Percentiles rank a stretch among this genome's conserved stretches.
phyloP scores from a whole-genome alignment of 441 rosid species.

The Populus hybrid region DNA sequence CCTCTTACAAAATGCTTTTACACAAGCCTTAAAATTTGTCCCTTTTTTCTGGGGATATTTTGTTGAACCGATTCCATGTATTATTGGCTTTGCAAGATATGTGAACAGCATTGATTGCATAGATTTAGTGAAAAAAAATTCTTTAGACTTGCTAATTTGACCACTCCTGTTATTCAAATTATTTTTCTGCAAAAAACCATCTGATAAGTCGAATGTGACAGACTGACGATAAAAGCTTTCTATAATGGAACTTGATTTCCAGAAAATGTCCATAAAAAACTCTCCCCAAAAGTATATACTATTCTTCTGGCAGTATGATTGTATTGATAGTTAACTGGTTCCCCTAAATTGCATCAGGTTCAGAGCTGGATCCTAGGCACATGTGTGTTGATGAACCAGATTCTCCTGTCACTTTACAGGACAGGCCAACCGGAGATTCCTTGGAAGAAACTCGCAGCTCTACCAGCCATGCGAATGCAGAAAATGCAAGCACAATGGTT shows the following conservation, averaged over 20 bases:
- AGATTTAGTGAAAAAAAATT: background rate
- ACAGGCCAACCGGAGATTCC: constrained; percentile 3
- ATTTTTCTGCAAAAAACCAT: background rate
- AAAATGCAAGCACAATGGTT: constrained; percentile 13
- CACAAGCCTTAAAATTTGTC: background rate
- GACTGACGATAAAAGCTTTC: background rate
- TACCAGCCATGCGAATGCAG: constrained; percentile 14
- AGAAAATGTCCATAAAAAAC: background rate
- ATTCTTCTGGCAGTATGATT: background rate
- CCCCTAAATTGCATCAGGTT: constrained; percentile 27
- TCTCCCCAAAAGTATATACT: background rate
- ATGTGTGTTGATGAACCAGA: constrained; percentile 7
- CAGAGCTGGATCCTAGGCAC: constrained; percentile 16
- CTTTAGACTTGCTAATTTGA: background rate
- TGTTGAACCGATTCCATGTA: background rate
- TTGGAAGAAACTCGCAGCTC: background rate
- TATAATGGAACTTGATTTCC: background rate
- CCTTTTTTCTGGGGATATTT: background rate
- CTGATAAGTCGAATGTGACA: background rate
- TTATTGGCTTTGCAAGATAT: background rate
- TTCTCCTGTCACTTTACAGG: constrained; percentile 9
- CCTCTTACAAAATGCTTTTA: background rate
- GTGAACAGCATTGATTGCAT: background rate
- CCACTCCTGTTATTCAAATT: background rate
- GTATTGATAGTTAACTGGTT: background rate